phyloP scores from a whole-genome alignment of 2,329 filamentous ascomycete species.

The Epichloe amarillans region DNA sequence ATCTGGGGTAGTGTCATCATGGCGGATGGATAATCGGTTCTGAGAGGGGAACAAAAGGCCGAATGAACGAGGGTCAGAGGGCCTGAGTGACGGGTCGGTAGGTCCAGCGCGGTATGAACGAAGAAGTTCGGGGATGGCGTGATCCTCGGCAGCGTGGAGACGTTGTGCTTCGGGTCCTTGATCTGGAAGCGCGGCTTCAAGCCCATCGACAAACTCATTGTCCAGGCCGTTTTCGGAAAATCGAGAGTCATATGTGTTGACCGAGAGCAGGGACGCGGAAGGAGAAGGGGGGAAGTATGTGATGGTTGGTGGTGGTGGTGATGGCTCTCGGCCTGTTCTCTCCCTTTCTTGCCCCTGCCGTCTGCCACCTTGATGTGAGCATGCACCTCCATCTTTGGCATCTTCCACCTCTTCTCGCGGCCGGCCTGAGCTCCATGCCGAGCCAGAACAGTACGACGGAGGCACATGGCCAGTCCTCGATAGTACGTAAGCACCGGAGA shows the following conservation, averaged over 20 bases:
- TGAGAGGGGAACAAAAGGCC: conserved; percentile 75
- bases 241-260: conserved; percentile 71
- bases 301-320: neutral
- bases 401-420: neutral
- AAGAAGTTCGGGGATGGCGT: conserved; percentile 1
- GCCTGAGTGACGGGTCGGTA: conserved; percentile 11
- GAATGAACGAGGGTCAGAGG: conserved; percentile 73
- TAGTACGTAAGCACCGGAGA: conserved; percentile 3
- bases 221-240: conserved; percentile 23
- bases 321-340: neutral
- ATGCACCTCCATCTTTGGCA: neutral
- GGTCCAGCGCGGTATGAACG: neutral
- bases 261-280: conserved; percentile 35
- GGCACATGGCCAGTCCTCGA: neutral
- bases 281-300: conserved; percentile 7
- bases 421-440: neutral
- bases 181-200: conserved; percentile 6
- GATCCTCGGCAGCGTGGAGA: neutral
- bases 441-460: neutral
- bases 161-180: neutral
- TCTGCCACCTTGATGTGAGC: neutral
- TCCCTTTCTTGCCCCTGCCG: neutral
- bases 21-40: conserved; percentile 66
- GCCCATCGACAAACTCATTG: conserved; percentile 16
- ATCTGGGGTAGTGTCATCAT: conserved; percentile 81